A percentile compares a stretch with the other conserved stretches of the same genome.
These are phyloP conservation scores for Suillus lakei DNA, from an alignment of 768 basidiomycete species.

Conservation along the genomic window DNA sequence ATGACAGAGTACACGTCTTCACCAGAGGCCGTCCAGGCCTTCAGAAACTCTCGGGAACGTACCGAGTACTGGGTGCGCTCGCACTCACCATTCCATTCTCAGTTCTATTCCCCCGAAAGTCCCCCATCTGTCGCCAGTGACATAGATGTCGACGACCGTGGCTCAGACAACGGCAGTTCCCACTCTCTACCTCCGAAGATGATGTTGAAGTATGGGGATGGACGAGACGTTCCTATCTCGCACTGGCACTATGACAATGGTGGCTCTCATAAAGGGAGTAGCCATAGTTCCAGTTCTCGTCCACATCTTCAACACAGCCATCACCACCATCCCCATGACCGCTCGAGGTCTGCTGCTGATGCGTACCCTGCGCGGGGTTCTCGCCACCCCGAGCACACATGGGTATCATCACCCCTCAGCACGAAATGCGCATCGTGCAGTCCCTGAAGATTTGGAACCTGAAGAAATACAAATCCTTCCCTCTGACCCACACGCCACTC, in stretches of 20 bases:
- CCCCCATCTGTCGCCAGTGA: conserved; percentile 52
- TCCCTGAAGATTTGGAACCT: conserved; percentile 41
- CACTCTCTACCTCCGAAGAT: conserved; percentile 69
- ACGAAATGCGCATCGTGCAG: conserved; percentile 26
- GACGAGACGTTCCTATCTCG: conserved; percentile 69
- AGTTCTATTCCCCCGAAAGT: conserved; percentile 61
- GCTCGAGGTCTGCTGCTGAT: conserved; percentile 42
- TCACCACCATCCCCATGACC: conserved; percentile 40
- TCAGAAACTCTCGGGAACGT: conserved; percentile 61
- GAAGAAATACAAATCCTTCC: conserved; percentile 71
- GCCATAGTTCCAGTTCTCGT: conserved; percentile 29
- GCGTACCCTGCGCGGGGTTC: conserved; percentile 34
- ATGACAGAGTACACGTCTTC: conserved; percentile 73
- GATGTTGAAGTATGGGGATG: conserved; percentile 70
- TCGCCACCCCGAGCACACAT: conserved; percentile 31
- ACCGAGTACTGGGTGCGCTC: conserved; percentile 68
- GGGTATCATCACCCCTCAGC: conserved; percentile 13
- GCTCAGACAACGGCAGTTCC: conserved; percentile 46
- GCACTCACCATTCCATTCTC: conserved; percentile 38
- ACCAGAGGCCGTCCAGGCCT: conserved; percentile 61
- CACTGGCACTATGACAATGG: conserved; percentile 38
- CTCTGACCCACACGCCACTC: conserved; percentile 45
- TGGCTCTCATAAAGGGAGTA: conserved; percentile 24
- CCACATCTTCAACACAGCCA: conserved; percentile 26
- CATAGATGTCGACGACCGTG: conserved; percentile 40